Conservation (phyloP, 2,329 filamentous ascomycete genomes). For the Elsinoe australis region DNA sequence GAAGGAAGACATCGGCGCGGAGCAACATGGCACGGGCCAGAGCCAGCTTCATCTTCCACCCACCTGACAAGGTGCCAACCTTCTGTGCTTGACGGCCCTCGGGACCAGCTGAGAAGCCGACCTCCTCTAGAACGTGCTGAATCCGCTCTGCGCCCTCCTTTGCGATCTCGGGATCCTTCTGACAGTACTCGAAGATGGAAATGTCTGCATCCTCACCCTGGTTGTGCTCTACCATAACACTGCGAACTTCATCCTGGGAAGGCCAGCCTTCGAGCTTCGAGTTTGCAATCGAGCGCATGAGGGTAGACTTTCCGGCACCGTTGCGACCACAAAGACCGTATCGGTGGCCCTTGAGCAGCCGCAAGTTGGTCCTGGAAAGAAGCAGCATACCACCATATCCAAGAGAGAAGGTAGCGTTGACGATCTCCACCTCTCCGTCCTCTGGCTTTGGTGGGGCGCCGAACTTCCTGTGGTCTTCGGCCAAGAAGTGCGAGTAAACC, state of each 20-base stretch:
- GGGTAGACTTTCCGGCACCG: slow-evolving; percentile 95
- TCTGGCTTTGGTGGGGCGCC: slow-evolving; percentile 80
- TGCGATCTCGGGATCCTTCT: slow-evolving; percentile 79
- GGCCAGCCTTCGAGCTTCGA: slow-evolving; percentile 98
- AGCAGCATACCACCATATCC: slow-evolving; percentile 97
- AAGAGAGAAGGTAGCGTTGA: slow-evolving; percentile 95
- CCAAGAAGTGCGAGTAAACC: slow-evolving; percentile 69
- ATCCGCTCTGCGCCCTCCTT: slow-evolving; percentile 74
- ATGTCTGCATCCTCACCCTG: slow-evolving; percentile 96
- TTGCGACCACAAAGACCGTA: slow-evolving; percentile 97
- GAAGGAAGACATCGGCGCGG: slow-evolving; percentile 84
- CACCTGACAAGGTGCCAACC: slow-evolving; percentile 90
- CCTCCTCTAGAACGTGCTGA: slow-evolving; percentile 73
- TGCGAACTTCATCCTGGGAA: slow-evolving; percentile 80
- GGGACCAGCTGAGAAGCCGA: slow-evolving; percentile 86
- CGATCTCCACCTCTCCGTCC: slow-evolving; percentile 88
- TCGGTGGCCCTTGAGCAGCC: slow-evolving; percentile 89
- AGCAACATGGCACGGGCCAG: slow-evolving; percentile 93
- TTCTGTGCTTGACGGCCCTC: slow-evolving; percentile 82
- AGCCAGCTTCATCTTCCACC: slow-evolving; percentile 99
- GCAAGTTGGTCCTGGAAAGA: slow-evolving; percentile 89
- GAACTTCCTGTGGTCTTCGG: slow-evolving; percentile 80
- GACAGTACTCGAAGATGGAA: slow-evolving; percentile 86
- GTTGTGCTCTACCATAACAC: slow-evolving; percentile 98
- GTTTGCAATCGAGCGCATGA: slow-evolving; percentile 93